These are phyloP conservation scores for Mrakia gelida DNA, from an alignment of 768 basidiomycete genomes.

Conservation along the genomic window DNA sequence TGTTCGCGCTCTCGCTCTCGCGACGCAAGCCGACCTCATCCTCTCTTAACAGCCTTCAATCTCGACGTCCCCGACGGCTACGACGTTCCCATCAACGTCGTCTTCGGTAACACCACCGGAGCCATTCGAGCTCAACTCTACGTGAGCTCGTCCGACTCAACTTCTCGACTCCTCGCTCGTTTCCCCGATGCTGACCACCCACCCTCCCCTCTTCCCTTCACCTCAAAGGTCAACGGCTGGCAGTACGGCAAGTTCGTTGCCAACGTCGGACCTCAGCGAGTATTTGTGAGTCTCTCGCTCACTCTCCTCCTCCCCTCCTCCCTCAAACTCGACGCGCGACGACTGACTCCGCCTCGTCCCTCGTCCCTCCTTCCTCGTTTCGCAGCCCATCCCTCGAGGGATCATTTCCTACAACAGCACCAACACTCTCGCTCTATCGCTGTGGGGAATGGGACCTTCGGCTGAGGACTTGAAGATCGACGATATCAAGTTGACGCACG, in stretches of 20 bases:
- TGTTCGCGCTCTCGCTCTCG: too few relatives aligned
- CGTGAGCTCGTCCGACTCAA: too few relatives aligned
- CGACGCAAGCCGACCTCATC: too few relatives aligned
- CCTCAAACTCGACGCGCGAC: too few relatives aligned
- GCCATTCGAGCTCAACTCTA: conserved; percentile 52
- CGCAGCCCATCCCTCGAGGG: neutral
- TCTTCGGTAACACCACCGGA: conserved; percentile 55
- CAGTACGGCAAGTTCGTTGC: conserved; percentile 78
- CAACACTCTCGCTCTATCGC: neutral
- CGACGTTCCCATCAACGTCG: conserved; percentile 70
- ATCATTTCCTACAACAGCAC: neutral
- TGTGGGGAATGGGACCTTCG: neutral
- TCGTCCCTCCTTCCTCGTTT: neutral
- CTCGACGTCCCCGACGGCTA: conserved; percentile 56
- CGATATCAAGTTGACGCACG: neutral
- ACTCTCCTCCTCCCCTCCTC: neutral
- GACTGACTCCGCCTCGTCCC: neutral
- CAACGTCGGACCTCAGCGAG: conserved; percentile 52
- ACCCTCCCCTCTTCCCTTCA: neutral
- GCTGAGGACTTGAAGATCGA: neutral
- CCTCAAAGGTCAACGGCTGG: conserved; percentile 79
- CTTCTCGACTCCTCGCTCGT: too few relatives aligned
- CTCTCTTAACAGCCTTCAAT: conserved; percentile 49
- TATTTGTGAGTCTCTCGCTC: neutral
- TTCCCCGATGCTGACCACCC: too few relatives aligned